Evolutionary conservation across 805 yeast genomes (phyloP).

Genomic region (Myxozyma lipomycoides): DNA sequence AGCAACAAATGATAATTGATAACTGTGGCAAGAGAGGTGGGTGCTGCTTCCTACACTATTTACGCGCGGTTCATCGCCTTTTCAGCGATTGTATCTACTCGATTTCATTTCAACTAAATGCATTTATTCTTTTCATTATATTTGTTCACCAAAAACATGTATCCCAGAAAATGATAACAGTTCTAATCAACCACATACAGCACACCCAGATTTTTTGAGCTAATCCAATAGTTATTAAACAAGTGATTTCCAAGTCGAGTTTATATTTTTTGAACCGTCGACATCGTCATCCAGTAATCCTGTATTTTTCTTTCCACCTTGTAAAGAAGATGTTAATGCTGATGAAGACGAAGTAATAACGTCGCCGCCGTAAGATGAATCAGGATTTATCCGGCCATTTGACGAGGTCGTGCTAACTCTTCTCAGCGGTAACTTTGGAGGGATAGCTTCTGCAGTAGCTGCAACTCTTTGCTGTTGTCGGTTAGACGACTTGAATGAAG

Average conservation of each 20-base stretch:
- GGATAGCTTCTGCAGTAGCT: not conserved
- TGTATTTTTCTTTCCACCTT: not conserved
- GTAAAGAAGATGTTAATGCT: not conserved
- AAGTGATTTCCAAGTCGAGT: slow-evolving; percentile 20
- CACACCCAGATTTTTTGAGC: too few species aligned
- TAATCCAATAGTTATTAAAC: slow-evolving; percentile 1
- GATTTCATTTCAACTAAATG: too few species aligned
- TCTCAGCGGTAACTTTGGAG: not conserved
- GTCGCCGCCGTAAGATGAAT: slow-evolving; percentile 1
- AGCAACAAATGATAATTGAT: too few species aligned
- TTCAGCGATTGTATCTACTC: too few species aligned
- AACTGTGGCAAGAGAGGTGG: too few species aligned
- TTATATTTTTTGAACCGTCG: slow-evolving; percentile 2
- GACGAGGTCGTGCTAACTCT: not conserved
- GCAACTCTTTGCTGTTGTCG: not conserved
- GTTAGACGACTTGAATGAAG: not conserved
- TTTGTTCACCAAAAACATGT: too few species aligned
- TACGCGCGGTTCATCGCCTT: too few species aligned
- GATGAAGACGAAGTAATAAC: not conserved
- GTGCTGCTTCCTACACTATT: too few species aligned
- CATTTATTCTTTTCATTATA: too few species aligned
- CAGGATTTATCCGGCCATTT: not conserved
- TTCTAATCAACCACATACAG: too few species aligned
- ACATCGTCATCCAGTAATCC: slow-evolving; percentile 13
- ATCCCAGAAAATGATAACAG: too few species aligned